Conservation (phyloP, 768 basidiomycete species). For the Porphyrellus cyaneotinctus region DNA sequence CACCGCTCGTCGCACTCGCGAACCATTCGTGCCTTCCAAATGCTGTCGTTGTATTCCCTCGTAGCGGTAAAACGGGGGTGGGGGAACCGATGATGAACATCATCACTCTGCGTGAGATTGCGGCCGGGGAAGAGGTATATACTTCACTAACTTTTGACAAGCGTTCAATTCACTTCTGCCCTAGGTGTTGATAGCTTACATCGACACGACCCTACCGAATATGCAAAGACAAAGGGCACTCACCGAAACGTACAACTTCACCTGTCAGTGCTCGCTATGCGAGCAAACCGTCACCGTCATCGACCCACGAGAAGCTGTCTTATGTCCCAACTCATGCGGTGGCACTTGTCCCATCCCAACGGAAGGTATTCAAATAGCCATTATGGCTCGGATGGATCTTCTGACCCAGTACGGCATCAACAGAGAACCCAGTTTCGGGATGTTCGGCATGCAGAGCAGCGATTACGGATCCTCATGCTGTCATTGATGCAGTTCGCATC, state of each 20-base stretch:
- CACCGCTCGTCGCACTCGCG: conserved; percentile 72
- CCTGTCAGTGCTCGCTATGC: conserved; percentile 67
- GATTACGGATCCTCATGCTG: conserved; percentile 46
- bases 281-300: conserved; percentile 17
- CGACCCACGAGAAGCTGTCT: conserved; percentile 67
- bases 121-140: conserved; percentile 64
- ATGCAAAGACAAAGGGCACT: conserved; percentile 52
- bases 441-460: conserved; percentile 55
- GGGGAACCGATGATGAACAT: conserved; percentile 69
- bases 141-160: neutral
- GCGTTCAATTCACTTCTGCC: neutral
- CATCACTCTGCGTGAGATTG: conserved; percentile 63
- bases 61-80: conserved; percentile 32
- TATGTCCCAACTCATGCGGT: conserved; percentile 67
- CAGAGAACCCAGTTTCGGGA: conserved; percentile 46
- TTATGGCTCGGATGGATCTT: neutral
- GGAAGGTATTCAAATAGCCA: conserved; percentile 43
- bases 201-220: conserved; percentile 76
- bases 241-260: conserved; percentile 73
- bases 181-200: conserved; percentile 78
- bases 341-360: conserved; percentile 57
- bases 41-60: conserved; percentile 88
- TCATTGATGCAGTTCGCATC: conserved; percentile 61
- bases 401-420: neutral
- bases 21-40: conserved; percentile 91